A percentile compares a stretch with the other conserved stretches of the same genome.
phyloP scores from a whole-genome alignment of 1,139 yeast species.

The Sugiyamaella japonica region DNA sequence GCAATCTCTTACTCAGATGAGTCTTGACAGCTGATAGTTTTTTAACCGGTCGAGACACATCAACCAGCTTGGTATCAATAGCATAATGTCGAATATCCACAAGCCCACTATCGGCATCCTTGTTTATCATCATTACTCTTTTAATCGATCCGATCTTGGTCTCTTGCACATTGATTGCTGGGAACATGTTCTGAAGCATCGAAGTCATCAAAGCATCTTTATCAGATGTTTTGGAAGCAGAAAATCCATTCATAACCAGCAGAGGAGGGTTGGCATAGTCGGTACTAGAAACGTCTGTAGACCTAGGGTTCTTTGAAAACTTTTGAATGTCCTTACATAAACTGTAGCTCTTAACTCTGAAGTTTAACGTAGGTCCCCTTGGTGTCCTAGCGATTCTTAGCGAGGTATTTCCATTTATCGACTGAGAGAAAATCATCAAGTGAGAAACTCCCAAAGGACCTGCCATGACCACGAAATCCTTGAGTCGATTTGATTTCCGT shows the following conservation, averaged over 20 bases:
- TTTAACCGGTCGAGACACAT: constrained; percentile 76
- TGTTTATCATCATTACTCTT: constrained; percentile 82
- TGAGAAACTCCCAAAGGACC: constrained; percentile 96
- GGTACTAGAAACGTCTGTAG: constrained; percentile 35
- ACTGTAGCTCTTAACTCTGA: constrained; percentile 73
- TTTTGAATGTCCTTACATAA: constrained; percentile 78
- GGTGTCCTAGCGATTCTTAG: constrained; percentile 86
- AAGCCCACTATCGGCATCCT: constrained; percentile 64
- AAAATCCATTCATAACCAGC: constrained; percentile 86
- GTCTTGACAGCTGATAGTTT: constrained; percentile 60
- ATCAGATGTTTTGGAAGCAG: constrained; percentile 46
- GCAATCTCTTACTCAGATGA: constrained; percentile 59
- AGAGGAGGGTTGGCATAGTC: constrained; percentile 80
- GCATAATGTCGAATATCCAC: constrained; percentile 89
- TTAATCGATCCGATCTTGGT: constrained; percentile 74
- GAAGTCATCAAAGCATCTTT: constrained; percentile 79
- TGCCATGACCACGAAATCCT: constrained; percentile 93
- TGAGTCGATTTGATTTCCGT: constrained; percentile 79
- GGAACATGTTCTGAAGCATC: constrained; percentile 93
- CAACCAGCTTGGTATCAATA: constrained; percentile 84
- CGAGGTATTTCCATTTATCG: constrained; percentile 75
- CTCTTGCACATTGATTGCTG: constrained; percentile 83
- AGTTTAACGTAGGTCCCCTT: constrained; percentile 90
- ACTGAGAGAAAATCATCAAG: constrained; percentile 80
- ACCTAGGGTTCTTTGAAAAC: constrained; percentile 61